Conservation (phyloP, 2,329 filamentous ascomycete species). For the Talaromyces sp. region DNA sequence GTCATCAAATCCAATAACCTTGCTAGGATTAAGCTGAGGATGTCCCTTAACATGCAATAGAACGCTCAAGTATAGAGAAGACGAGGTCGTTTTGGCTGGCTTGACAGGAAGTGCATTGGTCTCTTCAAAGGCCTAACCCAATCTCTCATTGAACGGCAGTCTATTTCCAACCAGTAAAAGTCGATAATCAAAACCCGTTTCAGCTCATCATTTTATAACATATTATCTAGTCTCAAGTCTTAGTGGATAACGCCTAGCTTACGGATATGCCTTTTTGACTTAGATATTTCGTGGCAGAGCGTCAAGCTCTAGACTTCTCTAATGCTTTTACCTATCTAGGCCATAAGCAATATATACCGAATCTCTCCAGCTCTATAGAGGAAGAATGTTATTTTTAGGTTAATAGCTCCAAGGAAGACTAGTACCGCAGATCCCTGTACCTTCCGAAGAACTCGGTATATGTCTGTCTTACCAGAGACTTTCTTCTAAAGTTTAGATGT, state of each 20-base stretch:
- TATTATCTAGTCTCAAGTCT: conserved; percentile 16
- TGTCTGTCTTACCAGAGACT: conserved; percentile 19
- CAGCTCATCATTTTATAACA: conserved; percentile 17
- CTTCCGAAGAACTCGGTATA: conserved; percentile 16
- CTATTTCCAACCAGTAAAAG: conserved; percentile 15
- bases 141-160: not conserved
- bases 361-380: conserved; percentile 22
- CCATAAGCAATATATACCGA: conserved; percentile 26
- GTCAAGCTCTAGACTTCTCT: not conserved
- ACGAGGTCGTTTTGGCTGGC: not conserved
- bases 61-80: not conserved
- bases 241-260: conserved; percentile 15
- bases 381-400: conserved; percentile 17
- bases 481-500: conserved; percentile 19
- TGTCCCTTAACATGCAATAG: not conserved
- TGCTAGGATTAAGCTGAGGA: not conserved
- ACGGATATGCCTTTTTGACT: conserved; percentile 7
- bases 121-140: conserved; percentile 3
- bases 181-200: conserved; percentile 17
- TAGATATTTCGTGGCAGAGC: not conserved
- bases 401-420: conserved; percentile 19
- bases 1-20: not conserved
- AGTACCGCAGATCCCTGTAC: conserved; percentile 21
- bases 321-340: conserved; percentile 16
- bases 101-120: not conserved